Conservation (phyloP, 495 filamentous ascomycete species). For the Hypoxylon trugodes region DNA sequence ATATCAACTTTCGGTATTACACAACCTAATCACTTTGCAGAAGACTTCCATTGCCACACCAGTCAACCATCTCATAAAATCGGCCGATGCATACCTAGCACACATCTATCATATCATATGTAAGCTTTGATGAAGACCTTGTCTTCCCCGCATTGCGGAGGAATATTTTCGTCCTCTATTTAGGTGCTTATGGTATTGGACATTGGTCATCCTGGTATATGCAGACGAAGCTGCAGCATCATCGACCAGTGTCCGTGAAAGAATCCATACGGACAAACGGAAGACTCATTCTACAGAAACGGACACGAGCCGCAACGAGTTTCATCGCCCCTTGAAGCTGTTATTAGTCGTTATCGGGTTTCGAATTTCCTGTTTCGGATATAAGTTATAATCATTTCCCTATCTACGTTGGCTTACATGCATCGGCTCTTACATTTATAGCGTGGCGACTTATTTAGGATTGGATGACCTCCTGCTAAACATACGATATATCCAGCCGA, state of each 20-base stretch:
- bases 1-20: neutral
- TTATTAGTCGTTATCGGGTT: conserved; percentile 4
- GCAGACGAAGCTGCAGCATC: conserved; percentile 2
- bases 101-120: no score
- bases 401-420: conserved; percentile 13
- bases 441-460: neutral
- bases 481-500: neutral
- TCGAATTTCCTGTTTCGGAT: conserved; percentile 21
- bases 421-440: conserved; percentile 3
- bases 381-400: conserved; percentile 5
- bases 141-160: conserved; percentile 36
- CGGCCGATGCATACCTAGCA: no score
- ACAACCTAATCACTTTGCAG: neutral
- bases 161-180: conserved; percentile 2
- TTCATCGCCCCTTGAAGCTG: conserved; percentile 1
- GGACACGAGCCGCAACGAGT: conserved; percentile 8
- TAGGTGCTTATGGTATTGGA: neutral
- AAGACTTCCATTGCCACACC: conserved; percentile 12
- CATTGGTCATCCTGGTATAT: neutral
- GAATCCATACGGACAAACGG: conserved; percentile 26
- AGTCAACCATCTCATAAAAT: neutral
- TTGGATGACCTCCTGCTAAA: conserved; percentile 3
- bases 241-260: neutral
- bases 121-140: neutral
- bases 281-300: conserved; percentile 2